Base-by-base conservation (phyloP, 441 rosid species). In the Gossypium lobatum region DNA sequence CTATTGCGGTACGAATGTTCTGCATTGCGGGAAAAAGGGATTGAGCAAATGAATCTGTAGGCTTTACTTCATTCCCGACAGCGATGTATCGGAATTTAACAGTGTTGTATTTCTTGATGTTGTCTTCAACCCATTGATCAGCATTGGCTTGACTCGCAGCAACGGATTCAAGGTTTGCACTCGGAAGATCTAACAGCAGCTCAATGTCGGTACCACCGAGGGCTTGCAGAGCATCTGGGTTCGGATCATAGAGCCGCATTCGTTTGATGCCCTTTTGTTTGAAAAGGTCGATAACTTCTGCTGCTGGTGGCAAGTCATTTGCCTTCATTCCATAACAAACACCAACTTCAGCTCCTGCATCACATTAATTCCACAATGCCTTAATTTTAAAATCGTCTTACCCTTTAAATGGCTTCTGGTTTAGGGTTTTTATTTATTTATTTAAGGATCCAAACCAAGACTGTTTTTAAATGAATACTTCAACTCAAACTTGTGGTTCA, bases 251-350 rank as follows among this genome's bases (percentile, higher is more conserved):
- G 45, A 87, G 20, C 13, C 88, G 46, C 86, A 84, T 86, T 61
- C 84, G 69, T n/a, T 28, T 64, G 64, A 76, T 76, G 76, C 75
- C 78, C 3, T 58, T 53, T 20, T 64, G 79, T 2, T 80, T 75
- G 83, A 62, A 91, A 21, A 89, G 89, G 17, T 70, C 76, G 26
- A 89, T 65, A 10, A 88, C 91, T 2, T 89, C 88, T 50, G 68
- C 0, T 31, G 71, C 72, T 69, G 75, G 77, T 60, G 91, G 91
- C 23, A 75, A 14, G 69, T 54, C 37, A 34, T 65, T 31, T 0
- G 85, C 91, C 0, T 0, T 6, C 87, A 70, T 81, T 25, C 96
- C 93, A 37, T 85, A 85, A 77, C 92, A 88, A 21, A 91, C 89
- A 45, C 96, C 91, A 68, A 46, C 54, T 23, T 42, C 17, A 1